phyloP scores from a whole-genome alignment of 2,329 filamentous ascomycete genomes.

The Colletotrichum nymphaeae region DNA sequence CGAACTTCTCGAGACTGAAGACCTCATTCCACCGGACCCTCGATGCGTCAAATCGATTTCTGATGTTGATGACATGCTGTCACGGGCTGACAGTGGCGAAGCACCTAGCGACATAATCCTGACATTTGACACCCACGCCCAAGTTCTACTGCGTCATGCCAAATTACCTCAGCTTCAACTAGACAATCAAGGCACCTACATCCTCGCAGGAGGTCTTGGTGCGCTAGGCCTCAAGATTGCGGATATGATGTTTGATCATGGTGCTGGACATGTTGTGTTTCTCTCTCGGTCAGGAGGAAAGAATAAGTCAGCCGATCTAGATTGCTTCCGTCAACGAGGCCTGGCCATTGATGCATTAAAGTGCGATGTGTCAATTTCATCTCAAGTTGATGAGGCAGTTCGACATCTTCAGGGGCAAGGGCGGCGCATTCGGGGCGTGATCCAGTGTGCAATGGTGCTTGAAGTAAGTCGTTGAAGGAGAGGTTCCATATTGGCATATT shows the following conservation, averaged over 20 bases:
- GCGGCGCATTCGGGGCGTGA: conserved; percentile 51
- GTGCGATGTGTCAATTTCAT: conserved; percentile 5
- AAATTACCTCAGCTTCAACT: conserved; percentile 29
- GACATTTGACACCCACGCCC: background rate
- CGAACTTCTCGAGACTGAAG: background rate
- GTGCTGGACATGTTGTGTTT: conserved; percentile 43
- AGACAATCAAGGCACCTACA: background rate
- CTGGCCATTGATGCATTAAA: conserved; percentile 1
- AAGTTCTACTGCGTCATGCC: conserved; percentile 30
- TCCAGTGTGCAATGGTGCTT: conserved; percentile 60
- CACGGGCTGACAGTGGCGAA: conserved; percentile 36
- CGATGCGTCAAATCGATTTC: conserved; percentile 18
- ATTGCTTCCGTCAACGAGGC: background rate
- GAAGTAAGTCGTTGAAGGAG: conserved; percentile 27
- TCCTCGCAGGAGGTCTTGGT: conserved; percentile 38
- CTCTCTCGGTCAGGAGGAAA: conserved; percentile 40
- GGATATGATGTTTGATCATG: conserved; percentile 40
- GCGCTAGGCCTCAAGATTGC: conserved; percentile 40
- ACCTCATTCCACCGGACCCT: background rate
- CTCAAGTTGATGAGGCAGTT: background rate
- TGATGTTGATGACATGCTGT: conserved; percentile 45
- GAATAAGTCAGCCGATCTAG: background rate
- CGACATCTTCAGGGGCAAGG: background rate
- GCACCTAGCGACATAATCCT: conserved; percentile 43
- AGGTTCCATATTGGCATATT: too few relatives aligned